phyloP scores from a whole-genome alignment of 2,329 filamentous ascomycete species.

The Colletotrichum echinochloae region DNA sequence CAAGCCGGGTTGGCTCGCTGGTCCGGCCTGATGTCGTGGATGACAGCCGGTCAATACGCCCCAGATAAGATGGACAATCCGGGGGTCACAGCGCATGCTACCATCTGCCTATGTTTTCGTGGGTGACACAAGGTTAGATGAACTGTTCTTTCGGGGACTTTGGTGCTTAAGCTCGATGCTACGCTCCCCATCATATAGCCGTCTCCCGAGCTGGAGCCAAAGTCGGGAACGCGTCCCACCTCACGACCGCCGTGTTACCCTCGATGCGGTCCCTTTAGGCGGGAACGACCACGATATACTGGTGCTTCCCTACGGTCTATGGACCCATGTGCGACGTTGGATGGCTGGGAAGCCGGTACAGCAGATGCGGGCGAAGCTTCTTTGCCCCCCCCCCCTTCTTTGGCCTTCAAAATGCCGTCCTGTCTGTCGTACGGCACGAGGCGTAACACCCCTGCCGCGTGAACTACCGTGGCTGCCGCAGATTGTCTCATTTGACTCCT shows the following conservation, averaged over 20 bases:
- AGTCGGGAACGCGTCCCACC: not conserved
- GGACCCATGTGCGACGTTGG: not conserved
- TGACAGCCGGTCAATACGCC: not conserved
- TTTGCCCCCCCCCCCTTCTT: too few species aligned
- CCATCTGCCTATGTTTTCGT: slow-evolving; percentile 9
- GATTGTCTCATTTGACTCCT: slow-evolving; percentile 22
- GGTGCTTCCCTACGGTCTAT: not conserved
- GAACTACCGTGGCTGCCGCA: slow-evolving; percentile 26
- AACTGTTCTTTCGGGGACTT: not conserved
- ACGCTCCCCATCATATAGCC: slow-evolving; percentile 6
- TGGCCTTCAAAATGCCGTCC: not conserved
- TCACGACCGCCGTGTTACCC: not conserved
- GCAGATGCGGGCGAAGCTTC: not conserved
- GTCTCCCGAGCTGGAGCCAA: not conserved
- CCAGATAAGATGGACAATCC: slow-evolving; percentile 10
- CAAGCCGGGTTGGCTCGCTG: slow-evolving; percentile 7
- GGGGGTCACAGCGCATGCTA: slow-evolving; percentile 22
- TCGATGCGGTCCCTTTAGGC: not conserved
- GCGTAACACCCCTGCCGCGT: not conserved
- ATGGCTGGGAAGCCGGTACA: not conserved
- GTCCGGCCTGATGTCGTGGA: slow-evolving; percentile 1
- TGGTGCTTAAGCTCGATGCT: slow-evolving; percentile 2
- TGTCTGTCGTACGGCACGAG: not conserved
- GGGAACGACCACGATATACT: not conserved
- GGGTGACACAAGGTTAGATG: slow-evolving; percentile 28